Base-by-base conservation (phyloP, 1,284 basidiomycete genomes). In the Sporisorium exsertum region DNA sequence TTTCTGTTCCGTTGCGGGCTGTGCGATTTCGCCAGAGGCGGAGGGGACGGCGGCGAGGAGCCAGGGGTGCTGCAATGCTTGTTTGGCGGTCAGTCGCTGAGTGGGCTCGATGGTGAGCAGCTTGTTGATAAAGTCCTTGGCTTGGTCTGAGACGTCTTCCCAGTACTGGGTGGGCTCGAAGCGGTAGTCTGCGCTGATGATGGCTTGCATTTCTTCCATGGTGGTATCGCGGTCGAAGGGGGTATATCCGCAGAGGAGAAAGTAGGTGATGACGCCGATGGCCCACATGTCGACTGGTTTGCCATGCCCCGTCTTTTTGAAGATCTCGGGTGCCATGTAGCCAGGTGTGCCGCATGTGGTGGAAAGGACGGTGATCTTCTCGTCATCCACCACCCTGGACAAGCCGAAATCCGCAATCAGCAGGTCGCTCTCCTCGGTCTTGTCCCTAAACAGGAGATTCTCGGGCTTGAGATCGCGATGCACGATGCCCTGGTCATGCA, bases 311-410 rank as follows among this genome's bases (percentile, higher is more conserved):
- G 80, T 79, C 87, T 96, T 96, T 86, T 92, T 92, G 89, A 99
- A 99, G 80, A 99, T 97, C 86, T 97, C 96, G 0, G 96, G 95
- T 0, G 96, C 95, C 96, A 98, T 98, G 87, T 99, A 98, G 47
- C 85, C 93, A 12, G 93, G 93, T 1, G 93, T 94, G 10, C 96
- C 96, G 81, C 96, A 99, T 26, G 97, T 94, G 83, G 97, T 97
- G 2, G 95, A 97, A 65, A 98, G 88, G 75, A 93, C 88, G 57
- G 91, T 92, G 80, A 96, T 90, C 85, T 94, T 94, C 70, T 94
- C 92, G 77, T 95, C 94, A 40, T 97, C 92, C 88, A 99, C 92
- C 24, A 97, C 89, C 32, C 94, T 85, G 9, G 87, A 88, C 65
- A 97, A 89, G 13, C 97, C 97, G 86, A 99, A 99, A 87, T 99